These are phyloP conservation scores for Colletotrichum zoysiae DNA, from an alignment of 2,329 filamentous ascomycete genomes.

Conservation along the genomic window DNA sequence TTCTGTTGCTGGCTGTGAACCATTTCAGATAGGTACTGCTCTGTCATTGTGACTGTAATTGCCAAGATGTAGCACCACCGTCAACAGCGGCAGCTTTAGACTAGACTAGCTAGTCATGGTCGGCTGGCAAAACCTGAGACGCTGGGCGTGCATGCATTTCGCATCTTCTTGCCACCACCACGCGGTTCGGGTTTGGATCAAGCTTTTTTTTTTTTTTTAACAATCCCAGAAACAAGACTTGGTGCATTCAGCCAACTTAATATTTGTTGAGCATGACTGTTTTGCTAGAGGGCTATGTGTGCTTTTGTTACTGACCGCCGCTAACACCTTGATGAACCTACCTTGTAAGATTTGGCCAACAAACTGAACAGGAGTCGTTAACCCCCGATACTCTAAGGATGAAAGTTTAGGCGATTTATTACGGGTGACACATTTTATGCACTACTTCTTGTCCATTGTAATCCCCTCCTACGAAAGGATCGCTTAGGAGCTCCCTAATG, in stretches of 20 bases:
- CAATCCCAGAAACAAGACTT: neutral
- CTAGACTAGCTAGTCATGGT: slow-evolving; percentile 15
- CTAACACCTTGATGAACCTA: neutral
- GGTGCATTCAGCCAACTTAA: neutral
- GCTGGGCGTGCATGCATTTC: neutral
- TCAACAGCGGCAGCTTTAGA: slow-evolving; percentile 7
- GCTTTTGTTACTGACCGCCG: neutral
- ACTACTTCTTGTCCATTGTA: neutral
- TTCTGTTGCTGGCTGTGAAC: neutral
- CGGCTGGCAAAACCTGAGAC: slow-evolving; percentile 16
- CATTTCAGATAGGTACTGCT: neutral
- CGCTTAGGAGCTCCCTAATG: slow-evolving; percentile 10
- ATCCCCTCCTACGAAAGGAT: neutral
- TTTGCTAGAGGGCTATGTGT: neutral
- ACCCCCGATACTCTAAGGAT: neutral
- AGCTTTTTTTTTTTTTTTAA: neutral
- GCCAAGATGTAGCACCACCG: slow-evolving; percentile 32
- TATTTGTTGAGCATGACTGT: neutral
- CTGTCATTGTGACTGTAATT: neutral
- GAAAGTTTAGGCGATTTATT: slow-evolving; percentile 24
- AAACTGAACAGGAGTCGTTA: slow-evolving; percentile 13
- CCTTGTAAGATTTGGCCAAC: neutral
- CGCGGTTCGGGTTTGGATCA: neutral
- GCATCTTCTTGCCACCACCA: neutral
- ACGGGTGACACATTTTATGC: neutral